A percentile compares a stretch with the other conserved stretches of the same genome.
Evolutionary conservation across 2,329 filamentous ascomycete species (phyloP).

Genomic region (Fusarium chaquense): DNA sequence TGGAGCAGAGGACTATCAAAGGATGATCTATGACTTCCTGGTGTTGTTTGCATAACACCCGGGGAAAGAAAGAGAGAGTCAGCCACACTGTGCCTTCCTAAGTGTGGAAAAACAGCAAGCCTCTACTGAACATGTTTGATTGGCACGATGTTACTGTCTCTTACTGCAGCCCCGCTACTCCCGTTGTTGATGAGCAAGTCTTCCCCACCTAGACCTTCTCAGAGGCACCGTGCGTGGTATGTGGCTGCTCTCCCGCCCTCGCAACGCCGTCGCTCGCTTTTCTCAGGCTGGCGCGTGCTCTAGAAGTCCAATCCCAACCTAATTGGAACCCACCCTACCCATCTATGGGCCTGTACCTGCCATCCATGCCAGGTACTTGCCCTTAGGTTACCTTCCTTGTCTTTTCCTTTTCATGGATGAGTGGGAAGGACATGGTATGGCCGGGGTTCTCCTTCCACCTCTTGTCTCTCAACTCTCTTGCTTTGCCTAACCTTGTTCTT

Average conservation of each 20-base stretch:
- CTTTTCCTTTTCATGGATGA: constrained; percentile 36
- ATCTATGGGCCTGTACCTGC: constrained; percentile 20
- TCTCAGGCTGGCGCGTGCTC: constrained; percentile 39
- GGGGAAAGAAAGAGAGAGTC: neutral
- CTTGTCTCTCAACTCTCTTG: constrained; percentile 34
- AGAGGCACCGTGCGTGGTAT: constrained; percentile 48
- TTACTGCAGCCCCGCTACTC: constrained; percentile 30
- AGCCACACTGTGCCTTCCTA: constrained; percentile 34
- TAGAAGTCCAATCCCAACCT: constrained; percentile 40
- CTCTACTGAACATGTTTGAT: constrained; percentile 24
- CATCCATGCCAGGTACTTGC: constrained; percentile 27
- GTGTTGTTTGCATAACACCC: constrained; percentile 22
- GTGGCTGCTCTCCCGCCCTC: constrained; percentile 45
- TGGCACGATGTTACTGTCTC: constrained; percentile 25
- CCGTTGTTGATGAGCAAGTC: constrained; percentile 36
- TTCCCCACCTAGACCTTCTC: constrained; percentile 39
- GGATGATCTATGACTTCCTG: constrained; percentile 21
- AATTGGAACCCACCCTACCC: constrained; percentile 35
- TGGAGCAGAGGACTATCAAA: constrained; percentile 34
- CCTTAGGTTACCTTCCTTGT: constrained; percentile 43
- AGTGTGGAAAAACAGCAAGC: constrained; percentile 10
- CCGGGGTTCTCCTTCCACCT: constrained; percentile 14
- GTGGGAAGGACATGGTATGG: constrained; percentile 1
- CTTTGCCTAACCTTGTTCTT: constrained; percentile 29
- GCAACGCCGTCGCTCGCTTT: constrained; percentile 40